A percentile compares a stretch with the other conserved stretches of the same genome.
Evolutionary conservation across 2,329 filamentous ascomycete genomes (phyloP).

Genomic region (Hymenoscyphus linearis): DNA sequence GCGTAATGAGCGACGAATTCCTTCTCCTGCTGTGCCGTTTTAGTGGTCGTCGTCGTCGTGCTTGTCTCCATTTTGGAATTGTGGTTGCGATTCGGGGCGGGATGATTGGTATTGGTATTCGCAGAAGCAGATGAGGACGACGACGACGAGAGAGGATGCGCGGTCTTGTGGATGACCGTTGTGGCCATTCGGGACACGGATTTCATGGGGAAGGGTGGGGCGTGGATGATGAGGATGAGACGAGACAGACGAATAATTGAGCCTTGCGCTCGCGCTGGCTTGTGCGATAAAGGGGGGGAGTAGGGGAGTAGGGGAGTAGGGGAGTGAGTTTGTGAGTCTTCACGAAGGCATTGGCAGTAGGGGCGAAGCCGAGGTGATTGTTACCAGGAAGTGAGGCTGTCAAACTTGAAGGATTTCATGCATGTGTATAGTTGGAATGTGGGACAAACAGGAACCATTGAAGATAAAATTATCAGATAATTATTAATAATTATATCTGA

Average conservation of each 20-base stretch:
- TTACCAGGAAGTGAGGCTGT: neutral
- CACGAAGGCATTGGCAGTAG: conserved; percentile 7
- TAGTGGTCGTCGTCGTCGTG: neutral
- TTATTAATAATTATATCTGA: no score
- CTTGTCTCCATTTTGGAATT: neutral
- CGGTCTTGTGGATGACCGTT: conserved; percentile 1
- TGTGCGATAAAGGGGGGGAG: neutral
- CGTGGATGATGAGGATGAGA: neutral
- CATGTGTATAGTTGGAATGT: neutral
- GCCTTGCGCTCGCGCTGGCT: conserved; percentile 3
- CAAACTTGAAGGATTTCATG: neutral
- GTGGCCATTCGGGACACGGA: conserved; percentile 9
- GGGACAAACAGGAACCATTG: no score
- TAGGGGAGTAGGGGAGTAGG: neutral
- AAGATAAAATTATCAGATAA: no score
- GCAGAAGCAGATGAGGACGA: neutral
- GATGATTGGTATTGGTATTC: neutral
- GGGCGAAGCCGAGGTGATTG: neutral
- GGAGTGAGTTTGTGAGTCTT: neutral
- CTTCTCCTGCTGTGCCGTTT: conserved; percentile 24
- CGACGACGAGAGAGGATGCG: neutral
- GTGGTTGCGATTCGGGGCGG: neutral
- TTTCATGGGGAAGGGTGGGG: conserved; percentile 4
- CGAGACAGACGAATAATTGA: neutral
- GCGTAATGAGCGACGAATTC: conserved; percentile 26